A percentile compares a stretch with the other conserved stretches of the same genome.
Conservation (phyloP, 2,329 filamentous ascomycete genomes). For the Clonostachys chloroleuca region DNA sequence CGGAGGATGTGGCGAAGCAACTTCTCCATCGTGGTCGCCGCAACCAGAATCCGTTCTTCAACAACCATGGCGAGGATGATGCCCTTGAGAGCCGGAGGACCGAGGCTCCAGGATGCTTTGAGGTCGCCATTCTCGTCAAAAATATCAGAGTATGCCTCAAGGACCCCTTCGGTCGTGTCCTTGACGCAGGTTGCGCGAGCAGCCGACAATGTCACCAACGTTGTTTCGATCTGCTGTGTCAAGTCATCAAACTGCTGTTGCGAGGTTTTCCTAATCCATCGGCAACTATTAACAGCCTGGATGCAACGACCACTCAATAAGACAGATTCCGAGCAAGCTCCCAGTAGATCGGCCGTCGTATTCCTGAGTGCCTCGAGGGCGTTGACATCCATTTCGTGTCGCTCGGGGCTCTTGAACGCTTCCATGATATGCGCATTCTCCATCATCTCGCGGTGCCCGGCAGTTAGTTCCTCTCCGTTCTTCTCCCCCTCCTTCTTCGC, state of each 20-base stretch:
- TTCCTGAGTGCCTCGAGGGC: conserved; percentile 22
- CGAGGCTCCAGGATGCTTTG: conserved; percentile 12
- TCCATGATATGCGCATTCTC: conserved; percentile 25
- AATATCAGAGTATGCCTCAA: conserved; percentile 29
- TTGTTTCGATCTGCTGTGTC: conserved; percentile 8
- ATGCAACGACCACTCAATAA: conserved; percentile 14
- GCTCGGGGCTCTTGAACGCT: conserved; percentile 29
- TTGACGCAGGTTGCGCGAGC: conserved; percentile 15
- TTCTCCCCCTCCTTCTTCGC: not conserved
- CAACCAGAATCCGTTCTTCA: conserved; percentile 32
- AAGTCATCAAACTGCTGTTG: conserved; percentile 13
- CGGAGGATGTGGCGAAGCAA: conserved; percentile 28
- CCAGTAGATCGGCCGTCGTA: conserved; percentile 17
- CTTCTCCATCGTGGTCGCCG: conserved; percentile 16
- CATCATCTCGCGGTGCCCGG: conserved; percentile 17
- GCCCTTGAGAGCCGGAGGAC: conserved; percentile 22
- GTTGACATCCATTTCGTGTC: conserved; percentile 18
- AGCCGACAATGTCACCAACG: conserved; percentile 14
- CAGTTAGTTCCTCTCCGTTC: not conserved
- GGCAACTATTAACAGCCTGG: conserved; percentile 16
- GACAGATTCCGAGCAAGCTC: conserved; percentile 13
- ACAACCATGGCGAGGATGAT: conserved; percentile 41
- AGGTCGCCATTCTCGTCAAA: conserved; percentile 34
- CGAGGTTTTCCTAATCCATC: conserved; percentile 18
- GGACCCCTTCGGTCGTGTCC: conserved; percentile 31